These are phyloP conservation scores for Paraleonurus japonicus DNA, from an alignment of 257 asterid species.

Conservation along the genomic window DNA sequence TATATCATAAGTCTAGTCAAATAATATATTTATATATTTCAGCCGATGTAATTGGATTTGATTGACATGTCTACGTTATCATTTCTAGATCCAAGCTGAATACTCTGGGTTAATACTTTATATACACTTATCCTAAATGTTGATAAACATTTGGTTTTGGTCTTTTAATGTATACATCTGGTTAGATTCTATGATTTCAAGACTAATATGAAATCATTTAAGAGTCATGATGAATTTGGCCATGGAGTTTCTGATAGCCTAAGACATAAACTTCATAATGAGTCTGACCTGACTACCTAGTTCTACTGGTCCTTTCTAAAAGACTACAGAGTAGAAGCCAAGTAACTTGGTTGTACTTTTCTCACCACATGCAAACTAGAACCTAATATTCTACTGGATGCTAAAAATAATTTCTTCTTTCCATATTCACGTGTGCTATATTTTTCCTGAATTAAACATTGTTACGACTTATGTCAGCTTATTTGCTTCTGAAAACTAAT, in stretches of 20 bases:
- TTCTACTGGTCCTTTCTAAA: background rate
- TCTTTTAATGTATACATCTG: background rate
- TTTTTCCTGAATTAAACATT: background rate
- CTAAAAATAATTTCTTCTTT: background rate
- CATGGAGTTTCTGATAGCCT: background rate
- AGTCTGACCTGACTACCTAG: background rate
- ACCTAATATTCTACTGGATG: background rate
- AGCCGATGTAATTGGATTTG: background rate
- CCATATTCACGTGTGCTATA: background rate
- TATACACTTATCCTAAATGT: background rate
- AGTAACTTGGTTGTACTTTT: constrained; percentile 1
- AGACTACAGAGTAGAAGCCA: background rate
- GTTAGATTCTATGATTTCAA: background rate
- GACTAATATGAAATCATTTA: background rate
- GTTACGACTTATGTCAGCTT: background rate
- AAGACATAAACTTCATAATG: background rate
- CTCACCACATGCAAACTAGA: background rate
- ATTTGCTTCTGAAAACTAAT: constrained; percentile 3
- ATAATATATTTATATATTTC: background rate
- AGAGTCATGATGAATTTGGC: background rate
- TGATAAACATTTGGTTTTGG: background rate
- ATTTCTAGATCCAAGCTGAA: background rate
- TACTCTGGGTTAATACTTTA: background rate
- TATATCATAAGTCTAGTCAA: background rate
- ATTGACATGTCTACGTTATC: background rate